phyloP scores from a whole-genome alignment of 345 rosid genomes.

The Laguncularia racemosa region DNA sequence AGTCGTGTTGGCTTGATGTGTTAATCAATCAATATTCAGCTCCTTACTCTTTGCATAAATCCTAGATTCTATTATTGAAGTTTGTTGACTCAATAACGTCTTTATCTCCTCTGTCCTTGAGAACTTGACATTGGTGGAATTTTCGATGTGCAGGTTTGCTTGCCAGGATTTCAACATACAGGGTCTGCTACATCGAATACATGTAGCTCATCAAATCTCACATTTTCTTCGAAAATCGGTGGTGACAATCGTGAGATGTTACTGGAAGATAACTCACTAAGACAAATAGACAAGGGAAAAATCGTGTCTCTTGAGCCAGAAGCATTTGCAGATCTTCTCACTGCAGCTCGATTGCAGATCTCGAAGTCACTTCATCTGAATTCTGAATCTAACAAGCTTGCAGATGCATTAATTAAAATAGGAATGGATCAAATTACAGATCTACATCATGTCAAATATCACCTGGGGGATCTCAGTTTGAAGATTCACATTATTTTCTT shows the following conservation, averaged over 20 bases:
- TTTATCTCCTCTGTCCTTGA: too few relatives aligned
- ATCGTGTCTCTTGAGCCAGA: conserved; percentile 16
- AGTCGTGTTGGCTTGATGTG: too few relatives aligned
- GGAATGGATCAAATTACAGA: conserved; percentile 12
- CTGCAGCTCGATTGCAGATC: conserved; percentile 19
- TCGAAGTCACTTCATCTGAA: conserved; percentile 18
- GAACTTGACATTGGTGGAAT: too few relatives aligned
- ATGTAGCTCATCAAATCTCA: conserved; percentile 1
- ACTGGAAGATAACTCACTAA: conserved; percentile 3
- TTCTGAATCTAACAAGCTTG: conserved; percentile 23
- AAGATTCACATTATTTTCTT: conserved; percentile 8
- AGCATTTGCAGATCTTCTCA: conserved; percentile 14
- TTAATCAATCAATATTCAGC: too few relatives aligned
- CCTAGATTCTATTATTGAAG: too few relatives aligned
- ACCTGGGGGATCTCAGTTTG: conserved; percentile 6
- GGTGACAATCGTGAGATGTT: conserved; percentile 3
- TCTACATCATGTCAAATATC: conserved; percentile 21
- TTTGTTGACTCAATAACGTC: too few relatives aligned
- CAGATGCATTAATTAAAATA: conserved; percentile 20
- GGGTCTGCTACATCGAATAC: too few relatives aligned
- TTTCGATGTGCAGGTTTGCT: too few relatives aligned
- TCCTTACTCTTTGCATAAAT: too few relatives aligned
- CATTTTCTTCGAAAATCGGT: conserved; percentile 11
- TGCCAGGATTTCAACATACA: too few relatives aligned
- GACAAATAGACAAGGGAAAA: conserved; percentile 3